Evolutionary conservation across 768 basidiomycete species (phyloP), one percentile per base, ranked within the genome.

Genomic region (Russula brevipes): DNA sequence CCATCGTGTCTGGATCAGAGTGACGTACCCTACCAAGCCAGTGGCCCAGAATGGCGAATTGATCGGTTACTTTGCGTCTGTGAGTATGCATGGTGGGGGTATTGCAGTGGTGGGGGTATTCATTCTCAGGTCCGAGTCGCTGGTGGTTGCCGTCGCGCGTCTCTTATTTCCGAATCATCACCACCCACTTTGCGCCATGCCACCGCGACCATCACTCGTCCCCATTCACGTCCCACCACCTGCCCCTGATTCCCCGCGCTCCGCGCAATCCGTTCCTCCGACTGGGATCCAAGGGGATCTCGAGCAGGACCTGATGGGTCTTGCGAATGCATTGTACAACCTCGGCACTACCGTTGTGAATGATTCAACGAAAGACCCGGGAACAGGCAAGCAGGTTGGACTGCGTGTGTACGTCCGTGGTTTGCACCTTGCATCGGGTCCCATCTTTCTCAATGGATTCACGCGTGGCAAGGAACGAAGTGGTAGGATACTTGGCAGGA

Each of bases 341-440:
- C 77, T 92, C 7, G 89, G 89, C 30, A 89, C 89, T 5, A 91
- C 90, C 0, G 89, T 91, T 24, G 85, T 91, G 69, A 88, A 87
- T 52, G 90, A 92, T 72, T 84, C 87, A 3, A 88, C 88, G 14
- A 91, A 89, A 73, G 89, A 85, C 61, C 81, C 83, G 12, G 85
- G 80, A 39, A 69, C 70, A 4, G 85, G 82, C 1, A 92, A 91
- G 71, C 88, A 85, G 68, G 89, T 91, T 35, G 90, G 88, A n/a
- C 73, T 81, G 55, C 78, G 88, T 70, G 89, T 87, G 89, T 90
- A 75, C 64, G 82, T 75, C 17, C 46, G 31, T 36, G 53, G 59
- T 47, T 57, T 8, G n/a, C 49, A 11, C 44, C 24, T 35, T 36
- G 59, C 10, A 31, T 41, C 6, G 5, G 8, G 24, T 24, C 19